Evolutionary conservation across 1,284 basidiomycete genomes (phyloP).

Genomic region (Microbotryum scabiosae): DNA sequence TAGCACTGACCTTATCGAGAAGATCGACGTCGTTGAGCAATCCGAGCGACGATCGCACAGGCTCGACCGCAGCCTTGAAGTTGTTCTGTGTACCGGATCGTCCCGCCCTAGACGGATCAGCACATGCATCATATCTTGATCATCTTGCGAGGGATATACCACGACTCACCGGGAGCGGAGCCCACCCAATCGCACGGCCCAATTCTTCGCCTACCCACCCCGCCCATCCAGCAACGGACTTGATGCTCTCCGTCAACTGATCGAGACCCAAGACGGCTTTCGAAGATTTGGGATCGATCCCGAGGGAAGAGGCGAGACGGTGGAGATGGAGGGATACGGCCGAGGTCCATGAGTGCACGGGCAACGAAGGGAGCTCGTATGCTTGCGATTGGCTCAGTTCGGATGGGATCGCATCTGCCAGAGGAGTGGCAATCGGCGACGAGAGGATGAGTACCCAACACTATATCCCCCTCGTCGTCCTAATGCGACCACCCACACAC

Average conservation of each 20-base stretch:
- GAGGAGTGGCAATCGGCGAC: too few species aligned
- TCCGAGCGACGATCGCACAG: neutral
- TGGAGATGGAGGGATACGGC: constrained; percentile 27
- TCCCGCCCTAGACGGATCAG: too few species aligned
- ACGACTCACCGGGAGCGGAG: constrained; percentile 3
- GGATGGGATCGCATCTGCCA: constrained; percentile 1
- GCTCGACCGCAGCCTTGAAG: constrained; percentile 9
- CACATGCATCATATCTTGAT: neutral
- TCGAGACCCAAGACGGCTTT: constrained; percentile 4
- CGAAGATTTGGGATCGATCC: neutral
- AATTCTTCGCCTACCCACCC: constrained; percentile 27
- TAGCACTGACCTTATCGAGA: constrained; percentile 12
- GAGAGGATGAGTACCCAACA: too few species aligned
- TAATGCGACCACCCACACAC: neutral
- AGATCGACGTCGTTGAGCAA: constrained; percentile 22
- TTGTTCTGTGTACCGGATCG: neutral
- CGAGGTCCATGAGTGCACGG: constrained; percentile 21
- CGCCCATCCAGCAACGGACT: constrained; percentile 24
- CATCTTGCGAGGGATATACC: neutral
- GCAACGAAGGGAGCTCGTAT: constrained; percentile 15
- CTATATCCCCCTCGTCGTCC: too few species aligned
- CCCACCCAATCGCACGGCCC: constrained; percentile 23
- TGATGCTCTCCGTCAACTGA: constrained; percentile 13
- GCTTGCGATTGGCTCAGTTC: neutral
- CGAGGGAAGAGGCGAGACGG: constrained; percentile 20